A percentile compares a stretch with the other conserved stretches of the same genome.
Conservation (phyloP, 768 basidiomycete species). For the Russula foetens region DNA sequence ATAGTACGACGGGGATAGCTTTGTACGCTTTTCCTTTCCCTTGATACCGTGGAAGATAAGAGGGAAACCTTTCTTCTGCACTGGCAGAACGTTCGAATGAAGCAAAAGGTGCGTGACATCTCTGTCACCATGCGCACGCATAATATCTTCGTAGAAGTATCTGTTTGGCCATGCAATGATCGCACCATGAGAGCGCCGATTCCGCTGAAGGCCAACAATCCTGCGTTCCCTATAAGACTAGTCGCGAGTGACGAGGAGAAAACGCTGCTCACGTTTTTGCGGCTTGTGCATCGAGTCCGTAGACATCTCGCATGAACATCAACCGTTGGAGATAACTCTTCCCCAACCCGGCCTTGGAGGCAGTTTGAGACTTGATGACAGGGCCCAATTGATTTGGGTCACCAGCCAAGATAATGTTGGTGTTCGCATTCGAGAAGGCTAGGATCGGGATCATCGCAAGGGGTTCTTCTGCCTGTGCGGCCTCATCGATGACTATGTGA, state of each 20-base stretch:
- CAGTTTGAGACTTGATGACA: slow-evolving; percentile 28
- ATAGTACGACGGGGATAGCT: slow-evolving; percentile 33
- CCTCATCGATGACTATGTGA: slow-evolving; percentile 59
- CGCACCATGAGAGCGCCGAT: slow-evolving; percentile 23
- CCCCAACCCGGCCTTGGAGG: slow-evolving; percentile 24
- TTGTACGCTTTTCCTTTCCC: slow-evolving; percentile 30
- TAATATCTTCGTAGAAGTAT: slow-evolving; percentile 31
- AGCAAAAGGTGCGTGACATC: slow-evolving; percentile 24
- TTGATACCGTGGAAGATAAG: slow-evolving; percentile 30
- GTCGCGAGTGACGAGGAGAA: neutral
- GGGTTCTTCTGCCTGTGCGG: slow-evolving; percentile 56
- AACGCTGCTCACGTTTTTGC: slow-evolving; percentile 28
- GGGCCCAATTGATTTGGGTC: slow-evolving; percentile 34
- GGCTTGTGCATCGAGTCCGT: slow-evolving; percentile 20
- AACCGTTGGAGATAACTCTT: slow-evolving; percentile 32
- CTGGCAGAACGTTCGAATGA: slow-evolving; percentile 25
- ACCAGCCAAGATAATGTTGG: slow-evolving; percentile 32
- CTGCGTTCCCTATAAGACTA: slow-evolving; percentile 8
- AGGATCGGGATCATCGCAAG: slow-evolving; percentile 41
- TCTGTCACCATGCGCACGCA: slow-evolving; percentile 25
- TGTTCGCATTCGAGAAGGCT: slow-evolving; percentile 26
- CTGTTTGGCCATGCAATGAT: slow-evolving; percentile 52
- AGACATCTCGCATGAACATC: slow-evolving; percentile 26
- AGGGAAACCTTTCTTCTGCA: slow-evolving; percentile 24
- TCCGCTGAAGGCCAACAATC: slow-evolving; percentile 15